A percentile compares a stretch with the other conserved stretches of the same genome.
Conservation (phyloP, 305 asterid species). For the Solanum chacoense region DNA sequence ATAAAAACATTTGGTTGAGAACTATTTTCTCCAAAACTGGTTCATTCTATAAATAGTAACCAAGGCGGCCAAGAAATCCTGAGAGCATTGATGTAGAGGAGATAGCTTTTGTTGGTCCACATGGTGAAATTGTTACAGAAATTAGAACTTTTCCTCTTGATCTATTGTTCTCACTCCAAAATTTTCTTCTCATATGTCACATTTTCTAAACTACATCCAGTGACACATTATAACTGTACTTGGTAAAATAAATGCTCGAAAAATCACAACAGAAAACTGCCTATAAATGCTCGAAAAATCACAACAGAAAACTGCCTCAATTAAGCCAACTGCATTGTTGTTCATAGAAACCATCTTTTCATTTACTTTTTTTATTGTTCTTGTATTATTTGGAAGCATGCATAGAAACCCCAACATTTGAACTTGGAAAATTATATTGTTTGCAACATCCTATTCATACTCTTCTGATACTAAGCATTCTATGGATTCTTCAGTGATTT, state of each 20-base stretch:
- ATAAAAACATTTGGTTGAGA: not conserved
- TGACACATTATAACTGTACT: not conserved
- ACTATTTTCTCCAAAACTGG: not conserved
- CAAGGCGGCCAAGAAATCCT: not conserved
- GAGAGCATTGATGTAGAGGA: not conserved
- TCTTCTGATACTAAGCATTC: not conserved
- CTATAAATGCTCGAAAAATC: not conserved
- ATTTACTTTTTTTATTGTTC: not conserved
- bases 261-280: not conserved
- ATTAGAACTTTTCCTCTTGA: not conserved
- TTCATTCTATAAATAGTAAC: not conserved
- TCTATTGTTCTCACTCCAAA: not conserved
- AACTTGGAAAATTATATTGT: not conserved
- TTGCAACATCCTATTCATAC: not conserved
- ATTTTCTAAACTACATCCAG: not conserved
- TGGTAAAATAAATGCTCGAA: not conserved
- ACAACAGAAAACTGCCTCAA: not conserved
- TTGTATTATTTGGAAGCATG: not conserved
- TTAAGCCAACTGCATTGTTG: conserved; percentile 1
- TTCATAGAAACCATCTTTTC: not conserved
- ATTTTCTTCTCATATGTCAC: not conserved
- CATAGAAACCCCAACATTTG: not conserved
- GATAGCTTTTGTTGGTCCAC: not conserved
- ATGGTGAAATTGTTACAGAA: not conserved
- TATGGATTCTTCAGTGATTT: not conserved